phyloP scores from a whole-genome alignment of 202 grass and related monocot genomes.

The Panicum hallii region DNA sequence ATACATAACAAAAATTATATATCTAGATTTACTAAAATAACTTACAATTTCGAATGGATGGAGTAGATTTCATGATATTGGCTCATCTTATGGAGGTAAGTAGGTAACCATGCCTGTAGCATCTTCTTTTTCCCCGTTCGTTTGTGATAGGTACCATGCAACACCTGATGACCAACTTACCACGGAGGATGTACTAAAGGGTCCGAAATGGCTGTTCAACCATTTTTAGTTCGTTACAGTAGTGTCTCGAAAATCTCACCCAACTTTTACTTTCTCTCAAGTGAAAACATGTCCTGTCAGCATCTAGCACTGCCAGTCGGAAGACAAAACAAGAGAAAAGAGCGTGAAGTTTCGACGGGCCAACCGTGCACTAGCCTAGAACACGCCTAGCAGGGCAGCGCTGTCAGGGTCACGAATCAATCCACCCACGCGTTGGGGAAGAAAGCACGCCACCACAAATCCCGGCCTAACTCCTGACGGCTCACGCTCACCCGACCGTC shows the following conservation, averaged over 20 bases:
- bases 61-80: too few relatives aligned
- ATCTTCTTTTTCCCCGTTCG: too few relatives aligned
- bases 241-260: neutral
- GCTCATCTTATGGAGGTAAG: too few relatives aligned
- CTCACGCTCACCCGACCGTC: too few relatives aligned
- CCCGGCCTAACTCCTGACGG: neutral
- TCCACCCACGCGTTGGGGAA: too few relatives aligned
- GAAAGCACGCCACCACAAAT: neutral
- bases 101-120: too few relatives aligned
- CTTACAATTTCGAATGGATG: too few relatives aligned
- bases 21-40: too few relatives aligned
- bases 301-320: neutral
- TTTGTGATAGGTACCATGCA: neutral
- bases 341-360: neutral
- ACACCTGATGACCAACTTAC: neutral
- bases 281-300: neutral
- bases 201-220: neutral
- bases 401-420: too few relatives aligned
- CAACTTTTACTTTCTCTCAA: neutral
- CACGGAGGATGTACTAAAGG: too few relatives aligned
- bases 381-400: too few relatives aligned
- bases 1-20: too few relatives aligned
- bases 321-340: neutral
- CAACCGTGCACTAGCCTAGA: neutral
- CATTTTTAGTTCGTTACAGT: neutral